phyloP scores from a whole-genome alignment of 1,284 basidiomycete species.

The Rhodotorula sp. region DNA sequence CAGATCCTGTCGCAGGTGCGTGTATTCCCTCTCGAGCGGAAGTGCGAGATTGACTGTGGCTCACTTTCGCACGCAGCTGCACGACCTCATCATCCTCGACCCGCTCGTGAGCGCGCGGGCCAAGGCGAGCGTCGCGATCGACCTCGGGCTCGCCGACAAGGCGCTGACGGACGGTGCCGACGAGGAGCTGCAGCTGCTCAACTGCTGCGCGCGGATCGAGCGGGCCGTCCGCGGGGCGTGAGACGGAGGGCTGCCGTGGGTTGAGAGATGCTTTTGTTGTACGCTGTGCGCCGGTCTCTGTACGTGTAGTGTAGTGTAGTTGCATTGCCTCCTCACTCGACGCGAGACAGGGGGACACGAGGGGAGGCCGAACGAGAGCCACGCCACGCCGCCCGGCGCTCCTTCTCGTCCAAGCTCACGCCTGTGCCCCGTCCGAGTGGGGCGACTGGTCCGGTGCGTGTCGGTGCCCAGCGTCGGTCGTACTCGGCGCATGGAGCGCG shows the following conservation, averaged over 20 bases:
- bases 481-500: no score
- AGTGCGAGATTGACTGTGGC: neutral
- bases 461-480: no score
- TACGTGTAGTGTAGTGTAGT: neutral
- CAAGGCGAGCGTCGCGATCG: constrained; percentile 79
- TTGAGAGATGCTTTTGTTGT: neutral
- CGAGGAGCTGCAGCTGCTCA: constrained; percentile 92
- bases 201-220: constrained; percentile 71
- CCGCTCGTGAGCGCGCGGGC: constrained; percentile 75
- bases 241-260: neutral
- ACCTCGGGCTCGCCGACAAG: constrained; percentile 94
- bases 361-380: no score
- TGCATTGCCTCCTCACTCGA: no score
- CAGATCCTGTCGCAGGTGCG: constrained; percentile 85
- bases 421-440: no score
- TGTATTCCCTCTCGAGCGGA: neutral
- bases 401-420: no score
- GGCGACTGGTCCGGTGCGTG: no score
- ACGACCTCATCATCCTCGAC: constrained; percentile 84
- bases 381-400: no score
- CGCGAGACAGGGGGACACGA: no score
- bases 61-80: constrained; percentile 61
- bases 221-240: constrained; percentile 16
- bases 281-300: neutral
- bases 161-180: constrained; percentile 96